These are phyloP conservation scores for Panellus pusillus DNA, from an alignment of 768 basidiomycete genomes.

Conservation along the genomic window DNA sequence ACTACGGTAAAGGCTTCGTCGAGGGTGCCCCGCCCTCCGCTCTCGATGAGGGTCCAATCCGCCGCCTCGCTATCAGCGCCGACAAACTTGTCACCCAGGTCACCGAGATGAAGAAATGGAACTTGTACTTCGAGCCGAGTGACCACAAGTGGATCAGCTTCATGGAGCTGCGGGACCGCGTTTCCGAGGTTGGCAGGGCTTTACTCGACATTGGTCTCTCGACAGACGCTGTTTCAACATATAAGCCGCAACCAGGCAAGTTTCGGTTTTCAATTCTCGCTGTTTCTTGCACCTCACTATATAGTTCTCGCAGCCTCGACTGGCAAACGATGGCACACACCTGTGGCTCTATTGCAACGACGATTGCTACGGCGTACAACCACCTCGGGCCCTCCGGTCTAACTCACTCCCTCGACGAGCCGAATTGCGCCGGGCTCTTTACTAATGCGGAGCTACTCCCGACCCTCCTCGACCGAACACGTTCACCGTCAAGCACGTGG, in stretches of 20 bases:
- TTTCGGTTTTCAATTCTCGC: conserved; percentile 28
- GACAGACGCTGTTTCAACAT: conserved; percentile 80
- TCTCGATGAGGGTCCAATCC: conserved; percentile 55
- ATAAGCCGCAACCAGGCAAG: conserved; percentile 84
- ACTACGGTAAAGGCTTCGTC: conserved; percentile 63
- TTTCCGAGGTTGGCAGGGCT: conserved; percentile 67
- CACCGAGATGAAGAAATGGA: conserved; percentile 92
- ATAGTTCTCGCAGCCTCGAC: conserved; percentile 49
- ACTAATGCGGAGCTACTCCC: conserved; percentile 87
- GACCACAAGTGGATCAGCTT: conserved; percentile 84
- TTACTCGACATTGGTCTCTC: conserved; percentile 69
- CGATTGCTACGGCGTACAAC: conserved; percentile 95
- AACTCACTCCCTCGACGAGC: conserved; percentile 83
- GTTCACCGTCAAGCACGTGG: conserved; percentile 72
- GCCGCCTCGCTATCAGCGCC: conserved; percentile 55
- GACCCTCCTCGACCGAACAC: conserved; percentile 65
- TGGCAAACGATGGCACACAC: conserved; percentile 91
- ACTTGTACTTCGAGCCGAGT: conserved; percentile 89
- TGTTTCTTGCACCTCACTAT: no score
- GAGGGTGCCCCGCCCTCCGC: conserved; percentile 45
- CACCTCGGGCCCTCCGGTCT: conserved; percentile 92
- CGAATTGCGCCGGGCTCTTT: conserved; percentile 18
- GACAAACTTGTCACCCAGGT: conserved; percentile 61
- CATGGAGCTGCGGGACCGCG: conserved; percentile 64
- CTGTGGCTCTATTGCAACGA: conserved; percentile 72